Base-by-base conservation (phyloP, 2,329 filamentous ascomycete species). In the Botrytis medusae region DNA sequence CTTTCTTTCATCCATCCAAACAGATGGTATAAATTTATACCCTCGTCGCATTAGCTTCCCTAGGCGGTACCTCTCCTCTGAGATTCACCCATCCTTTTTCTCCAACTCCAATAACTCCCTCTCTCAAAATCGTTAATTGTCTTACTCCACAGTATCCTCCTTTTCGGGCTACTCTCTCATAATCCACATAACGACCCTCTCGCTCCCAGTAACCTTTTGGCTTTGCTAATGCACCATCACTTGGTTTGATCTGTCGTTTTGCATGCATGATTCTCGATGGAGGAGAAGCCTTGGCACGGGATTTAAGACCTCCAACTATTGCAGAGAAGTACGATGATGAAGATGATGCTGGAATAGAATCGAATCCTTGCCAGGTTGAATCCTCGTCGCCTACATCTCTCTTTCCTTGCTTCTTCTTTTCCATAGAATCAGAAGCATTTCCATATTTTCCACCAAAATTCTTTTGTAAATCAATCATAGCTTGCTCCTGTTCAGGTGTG, bases 131-230 rank as follows among this genome's bases (percentile, higher is more conserved):
- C n/a, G 86, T 84, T 79, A 90, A 83, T 77, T 86, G 85, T 42
- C 86, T 82, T 5, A 85, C 83, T 12, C 86, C 87, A 78, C 89
- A 90, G 78, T 87, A 89, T 74, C 87, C 83, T 42, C 87, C 87
- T 40, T 84, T 86, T 65, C 83, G 82, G 1, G 85, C 87, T 5
- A 79, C 82, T 37, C 86, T 82, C 57, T 84, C 79, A 12, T 83
- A 83, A 48, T 86, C 77, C 69, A 82, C 78, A 82, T 84, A 86
- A 72, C 80, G 81, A 1, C 82, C 82, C 22, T 78, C 76, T 10
- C 62, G 75, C 1, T 63, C 70, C 79, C 79, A 80, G 32, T 78
- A 78, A 7, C 76, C 78, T 18, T 73, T 76, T 1, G 69, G 57
- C 32, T 71, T 71, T 25, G 59, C 54, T 22, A 59, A 18, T 29